A percentile compares a stretch with the other conserved stretches of the same genome.
Evolutionary conservation across 2,329 filamentous ascomycete genomes (phyloP).

Genomic region (Calonectria pseudoreteaudii): DNA sequence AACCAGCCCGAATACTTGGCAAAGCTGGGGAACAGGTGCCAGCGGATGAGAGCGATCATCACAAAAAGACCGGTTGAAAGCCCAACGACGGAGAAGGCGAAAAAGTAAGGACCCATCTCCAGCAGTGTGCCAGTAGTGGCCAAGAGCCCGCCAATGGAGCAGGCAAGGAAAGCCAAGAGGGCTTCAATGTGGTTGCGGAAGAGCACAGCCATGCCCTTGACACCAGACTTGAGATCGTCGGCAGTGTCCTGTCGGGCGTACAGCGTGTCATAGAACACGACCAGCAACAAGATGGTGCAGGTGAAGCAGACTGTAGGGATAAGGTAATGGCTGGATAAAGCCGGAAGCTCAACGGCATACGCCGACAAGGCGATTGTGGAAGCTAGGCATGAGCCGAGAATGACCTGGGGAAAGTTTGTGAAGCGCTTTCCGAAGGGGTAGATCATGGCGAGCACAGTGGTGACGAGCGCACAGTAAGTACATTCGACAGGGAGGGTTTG

Average conservation of each 20-base stretch:
- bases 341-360: constrained; percentile 30
- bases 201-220: constrained; percentile 47
- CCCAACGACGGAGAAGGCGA: constrained; percentile 30
- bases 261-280: constrained; percentile 50
- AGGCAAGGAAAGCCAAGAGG: constrained; percentile 25
- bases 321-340: constrained; percentile 25
- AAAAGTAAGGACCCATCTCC: constrained; percentile 28
- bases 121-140: constrained; percentile 13
- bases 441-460: constrained; percentile 55
- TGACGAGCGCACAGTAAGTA: constrained; percentile 52
- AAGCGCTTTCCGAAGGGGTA: constrained; percentile 65
- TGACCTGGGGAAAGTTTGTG: constrained; percentile 64
- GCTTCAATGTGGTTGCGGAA: constrained; percentile 34
- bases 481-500: constrained; percentile 24
- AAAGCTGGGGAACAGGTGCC: constrained; percentile 25
- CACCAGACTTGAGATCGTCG: constrained; percentile 50
- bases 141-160: constrained; percentile 25
- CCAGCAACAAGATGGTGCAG: constrained; percentile 39
- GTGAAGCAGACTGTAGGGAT: constrained; percentile 34
- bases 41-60: constrained; percentile 28
- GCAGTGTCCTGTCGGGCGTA: constrained; percentile 51
- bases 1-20: constrained; percentile 31
- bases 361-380: constrained; percentile 37
- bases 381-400: constrained; percentile 63
- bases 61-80: constrained; percentile 19